Conservation (phyloP, 345 rosid genomes). For the Gossypium rotundifolium region DNA sequence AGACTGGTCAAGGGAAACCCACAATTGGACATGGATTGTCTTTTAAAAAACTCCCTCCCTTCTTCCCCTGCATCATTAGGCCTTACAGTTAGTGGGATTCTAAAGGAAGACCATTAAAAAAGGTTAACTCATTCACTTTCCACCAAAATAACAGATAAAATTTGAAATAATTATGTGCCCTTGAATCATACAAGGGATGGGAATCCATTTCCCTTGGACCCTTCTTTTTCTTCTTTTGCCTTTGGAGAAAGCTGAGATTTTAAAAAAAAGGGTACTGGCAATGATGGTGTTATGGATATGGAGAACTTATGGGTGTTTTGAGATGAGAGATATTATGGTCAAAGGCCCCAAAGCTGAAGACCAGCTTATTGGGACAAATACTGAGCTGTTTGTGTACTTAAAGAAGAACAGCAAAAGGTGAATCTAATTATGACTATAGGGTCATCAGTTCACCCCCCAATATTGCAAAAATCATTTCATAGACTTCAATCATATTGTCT, state of each 20-base stretch:
- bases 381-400: slow-evolving; percentile 34
- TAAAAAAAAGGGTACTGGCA: background rate
- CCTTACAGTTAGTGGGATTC: slow-evolving; percentile 13
- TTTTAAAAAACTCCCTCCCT: slow-evolving; percentile 1
- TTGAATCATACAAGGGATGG: background rate
- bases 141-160: slow-evolving; percentile 2
- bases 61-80: slow-evolving; percentile 13
- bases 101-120: background rate
- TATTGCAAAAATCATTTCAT: slow-evolving; percentile 32
- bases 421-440: slow-evolving; percentile 30
- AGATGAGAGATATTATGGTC: slow-evolving; percentile 35
- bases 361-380: slow-evolving; percentile 25
- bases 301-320: slow-evolving; percentile 16
- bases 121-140: background rate
- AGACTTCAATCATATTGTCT: slow-evolving; percentile 30
- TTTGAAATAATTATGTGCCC: slow-evolving; percentile 8
- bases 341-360: slow-evolving; percentile 32
- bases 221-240: slow-evolving; percentile 3
- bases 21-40: slow-evolving; percentile 17
- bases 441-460: slow-evolving; percentile 25
- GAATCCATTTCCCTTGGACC: slow-evolving; percentile 2
- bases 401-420: slow-evolving; percentile 34
- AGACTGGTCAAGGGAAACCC: slow-evolving; percentile 19
- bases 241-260: slow-evolving; percentile 17
- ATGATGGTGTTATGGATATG: slow-evolving; percentile 34